Percentiles rank a stretch among this genome's conserved stretches.
Conservation (phyloP, 2,329 filamentous ascomycete genomes). For the Exophiala sideris region DNA sequence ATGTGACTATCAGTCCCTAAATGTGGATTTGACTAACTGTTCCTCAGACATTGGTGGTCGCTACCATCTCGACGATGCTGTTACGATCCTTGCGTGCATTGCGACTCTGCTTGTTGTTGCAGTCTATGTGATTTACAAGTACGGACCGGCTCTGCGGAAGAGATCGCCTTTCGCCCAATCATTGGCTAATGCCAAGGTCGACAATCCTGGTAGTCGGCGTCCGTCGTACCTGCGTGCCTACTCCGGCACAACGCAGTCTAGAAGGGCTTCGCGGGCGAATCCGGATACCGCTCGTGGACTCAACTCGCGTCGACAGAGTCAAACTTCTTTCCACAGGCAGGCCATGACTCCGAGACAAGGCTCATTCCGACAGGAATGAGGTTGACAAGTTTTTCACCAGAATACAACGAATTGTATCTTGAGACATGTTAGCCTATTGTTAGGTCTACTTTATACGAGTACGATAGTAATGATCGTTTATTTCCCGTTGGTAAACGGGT, state of each 20-base stretch:
- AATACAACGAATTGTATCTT: no score
- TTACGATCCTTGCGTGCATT: slow-evolving; percentile 62
- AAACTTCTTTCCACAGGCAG: slow-evolving; percentile 16
- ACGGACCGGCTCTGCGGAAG: slow-evolving; percentile 58
- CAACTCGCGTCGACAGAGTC: slow-evolving; percentile 21
- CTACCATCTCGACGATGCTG: slow-evolving; percentile 57
- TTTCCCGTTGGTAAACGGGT: no score
- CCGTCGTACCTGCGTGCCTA: slow-evolving; percentile 35
- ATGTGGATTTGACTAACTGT: background rate
- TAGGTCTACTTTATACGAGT: no score
- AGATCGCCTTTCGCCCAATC: slow-evolving; percentile 64
- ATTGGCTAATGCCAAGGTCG: slow-evolving; percentile 47
- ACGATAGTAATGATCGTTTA: no score
- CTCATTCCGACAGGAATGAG: no score
- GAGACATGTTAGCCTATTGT: no score
- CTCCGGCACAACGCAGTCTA: slow-evolving; percentile 15
- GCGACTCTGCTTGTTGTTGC: slow-evolving; percentile 59
- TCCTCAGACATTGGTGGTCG: slow-evolving; percentile 51
- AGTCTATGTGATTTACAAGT: slow-evolving; percentile 66
- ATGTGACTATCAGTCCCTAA: slow-evolving; percentile 25
- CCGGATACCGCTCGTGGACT: slow-evolving; percentile 9
- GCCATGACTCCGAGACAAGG: slow-evolving; percentile 7
- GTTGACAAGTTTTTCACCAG: no score
- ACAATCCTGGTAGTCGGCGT: slow-evolving; percentile 31
- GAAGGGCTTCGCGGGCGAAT: slow-evolving; percentile 17